These are phyloP conservation scores for Pinguiococcus pyrenoidosus DNA, from an alignment of 108 stramenopile genomes.

Conservation along the genomic window DNA sequence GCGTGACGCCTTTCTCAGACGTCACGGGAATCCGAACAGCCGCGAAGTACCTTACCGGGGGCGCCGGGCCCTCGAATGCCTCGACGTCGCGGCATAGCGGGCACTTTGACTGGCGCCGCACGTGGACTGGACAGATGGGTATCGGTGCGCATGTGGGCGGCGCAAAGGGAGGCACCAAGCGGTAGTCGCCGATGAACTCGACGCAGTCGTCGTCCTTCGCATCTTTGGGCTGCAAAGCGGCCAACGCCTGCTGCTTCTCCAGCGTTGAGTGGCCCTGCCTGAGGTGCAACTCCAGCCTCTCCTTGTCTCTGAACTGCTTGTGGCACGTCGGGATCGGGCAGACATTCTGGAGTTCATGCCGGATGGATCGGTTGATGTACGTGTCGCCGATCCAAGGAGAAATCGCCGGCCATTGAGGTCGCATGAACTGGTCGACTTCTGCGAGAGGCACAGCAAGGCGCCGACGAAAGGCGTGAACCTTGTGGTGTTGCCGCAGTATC, in stretches of 20 bases:
- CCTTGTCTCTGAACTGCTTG: not conserved
- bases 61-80: too few species aligned
- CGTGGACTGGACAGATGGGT: too few species aligned
- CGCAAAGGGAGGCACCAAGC: too few species aligned
- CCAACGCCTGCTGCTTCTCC: not conserved
- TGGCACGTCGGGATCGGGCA: not conserved
- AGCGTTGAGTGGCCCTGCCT: not conserved
- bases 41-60: too few species aligned
- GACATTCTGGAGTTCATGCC: not conserved
- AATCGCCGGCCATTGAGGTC: not conserved
- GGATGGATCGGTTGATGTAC: not conserved
- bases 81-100: too few species aligned
- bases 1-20: too few species aligned
- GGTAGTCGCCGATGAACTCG: too few species aligned
- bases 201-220: too few species aligned
- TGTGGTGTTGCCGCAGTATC: not conserved
- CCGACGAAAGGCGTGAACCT: not conserved
- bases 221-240: too few species aligned
- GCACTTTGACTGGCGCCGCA: too few species aligned
- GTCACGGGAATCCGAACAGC: too few species aligned
- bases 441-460: not conserved
- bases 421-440: not conserved
- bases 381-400: not conserved
- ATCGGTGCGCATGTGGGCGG: too few species aligned
- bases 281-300: not conserved